Evolutionary conservation across 106 monocot species (phyloP).

Genomic region (Dioscorea zingiberensis): DNA sequence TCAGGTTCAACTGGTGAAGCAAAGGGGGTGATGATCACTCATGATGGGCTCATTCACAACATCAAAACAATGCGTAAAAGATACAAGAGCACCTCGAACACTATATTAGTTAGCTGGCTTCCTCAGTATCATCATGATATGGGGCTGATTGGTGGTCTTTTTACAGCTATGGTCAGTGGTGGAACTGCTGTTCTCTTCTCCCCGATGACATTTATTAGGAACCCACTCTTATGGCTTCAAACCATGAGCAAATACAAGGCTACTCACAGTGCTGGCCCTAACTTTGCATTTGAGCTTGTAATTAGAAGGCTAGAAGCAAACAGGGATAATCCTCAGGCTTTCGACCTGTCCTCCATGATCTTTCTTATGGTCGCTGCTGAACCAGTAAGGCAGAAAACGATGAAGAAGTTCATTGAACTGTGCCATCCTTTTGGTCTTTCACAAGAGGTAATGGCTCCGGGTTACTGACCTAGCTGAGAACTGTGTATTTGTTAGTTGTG

Average conservation of each 20-base stretch:
- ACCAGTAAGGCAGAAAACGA: slow-evolving; percentile 52
- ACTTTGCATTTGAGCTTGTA: slow-evolving; percentile 51
- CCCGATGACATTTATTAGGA: slow-evolving; percentile 48
- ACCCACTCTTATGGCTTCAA: slow-evolving; percentile 52
- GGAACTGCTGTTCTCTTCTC: slow-evolving; percentile 50
- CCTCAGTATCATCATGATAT: slow-evolving; percentile 63
- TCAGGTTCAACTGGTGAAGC: slow-evolving; percentile 57
- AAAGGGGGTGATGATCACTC: slow-evolving; percentile 61
- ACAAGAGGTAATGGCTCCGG: slow-evolving; percentile 42
- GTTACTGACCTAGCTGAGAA: slow-evolving; percentile 63
- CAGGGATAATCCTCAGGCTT: slow-evolving; percentile 13
- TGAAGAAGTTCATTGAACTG: slow-evolving; percentile 42
- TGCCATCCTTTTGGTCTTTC: slow-evolving; percentile 31
- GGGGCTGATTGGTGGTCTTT: slow-evolving; percentile 54
- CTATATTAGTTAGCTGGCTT: slow-evolving; percentile 49
- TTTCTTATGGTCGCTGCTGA: slow-evolving; percentile 58
- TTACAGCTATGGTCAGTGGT: slow-evolving; percentile 48
- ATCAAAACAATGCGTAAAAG: slow-evolving; percentile 39
- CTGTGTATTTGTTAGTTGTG: slow-evolving; percentile 47
- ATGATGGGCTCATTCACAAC: slow-evolving; percentile 48
- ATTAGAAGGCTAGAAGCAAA: slow-evolving; percentile 33
- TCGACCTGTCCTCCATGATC: slow-evolving; percentile 38
- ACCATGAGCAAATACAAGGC: slow-evolving; percentile 32
- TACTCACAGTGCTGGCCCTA: slow-evolving; percentile 56
- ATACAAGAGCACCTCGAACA: slow-evolving; percentile 43